A percentile compares a stretch with the other conserved stretches of the same genome.
Conservation (phyloP, 495 filamentous ascomycete genomes). For the Oidiodendron maius region DNA sequence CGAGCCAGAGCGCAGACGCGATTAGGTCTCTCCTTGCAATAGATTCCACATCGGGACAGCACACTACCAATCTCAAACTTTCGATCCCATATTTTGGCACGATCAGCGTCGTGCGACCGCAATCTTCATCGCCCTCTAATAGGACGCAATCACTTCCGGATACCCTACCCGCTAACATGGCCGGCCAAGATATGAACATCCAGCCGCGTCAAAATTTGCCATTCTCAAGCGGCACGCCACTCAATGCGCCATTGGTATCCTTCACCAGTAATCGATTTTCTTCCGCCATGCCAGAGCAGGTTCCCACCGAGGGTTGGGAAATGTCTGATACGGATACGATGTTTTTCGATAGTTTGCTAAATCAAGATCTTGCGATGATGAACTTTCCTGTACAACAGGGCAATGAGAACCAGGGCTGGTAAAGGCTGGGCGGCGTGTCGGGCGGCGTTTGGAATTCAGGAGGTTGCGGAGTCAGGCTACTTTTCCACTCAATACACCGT, state of each 20-base stretch:
- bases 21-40: constrained; percentile 37
- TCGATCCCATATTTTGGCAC: constrained; percentile 42
- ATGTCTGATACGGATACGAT: constrained; percentile 16
- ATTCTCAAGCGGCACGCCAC: neutral
- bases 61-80: constrained; percentile 25
- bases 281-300: constrained; percentile 1
- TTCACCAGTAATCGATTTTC: constrained; percentile 10
- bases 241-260: constrained; percentile 5
- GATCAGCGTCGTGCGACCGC: constrained; percentile 33
- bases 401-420: no score
- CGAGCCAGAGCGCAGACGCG: constrained; percentile 33
- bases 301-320: constrained; percentile 10
- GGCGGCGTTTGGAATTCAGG: no score
- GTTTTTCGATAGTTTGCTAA: constrained; percentile 21
- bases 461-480: no score
- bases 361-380: constrained; percentile 21
- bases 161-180: neutral
- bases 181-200: neutral
- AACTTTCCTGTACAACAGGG: no score
- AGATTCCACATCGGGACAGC: constrained; percentile 1
- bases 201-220: neutral
- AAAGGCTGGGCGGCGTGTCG: no score
- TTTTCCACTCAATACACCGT: no score
- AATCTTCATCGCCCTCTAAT: no score
- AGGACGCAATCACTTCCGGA: neutral